These are phyloP conservation scores for Phytophthora agathidicida DNA, from an alignment of 352 stramenopile species.

Conservation along the genomic window DNA sequence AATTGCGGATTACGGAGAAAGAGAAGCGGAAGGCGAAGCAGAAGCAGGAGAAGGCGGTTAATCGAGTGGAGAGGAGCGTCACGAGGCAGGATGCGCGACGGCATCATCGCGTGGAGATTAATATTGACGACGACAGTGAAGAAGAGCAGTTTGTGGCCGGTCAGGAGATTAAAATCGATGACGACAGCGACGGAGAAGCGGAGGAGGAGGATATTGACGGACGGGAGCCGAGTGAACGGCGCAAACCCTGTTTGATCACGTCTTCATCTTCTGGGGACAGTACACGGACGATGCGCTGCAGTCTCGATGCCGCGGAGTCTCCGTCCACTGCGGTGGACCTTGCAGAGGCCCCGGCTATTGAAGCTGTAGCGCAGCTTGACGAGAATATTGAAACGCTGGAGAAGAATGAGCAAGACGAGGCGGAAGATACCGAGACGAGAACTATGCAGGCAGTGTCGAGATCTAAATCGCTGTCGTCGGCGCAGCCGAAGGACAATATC, in stretches of 20 bases:
- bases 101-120: conserved; percentile 10
- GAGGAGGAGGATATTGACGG: conserved; percentile 39
- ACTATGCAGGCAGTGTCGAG: conserved; percentile 6
- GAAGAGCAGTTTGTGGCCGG: conserved; percentile 18
- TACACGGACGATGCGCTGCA: conserved; percentile 42
- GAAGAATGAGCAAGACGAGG: background rate
- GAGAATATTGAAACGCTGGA: conserved; percentile 8
- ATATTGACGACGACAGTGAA: conserved; percentile 30
- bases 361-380: conserved; percentile 25
- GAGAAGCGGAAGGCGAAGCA: conserved; percentile 1
- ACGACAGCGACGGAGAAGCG: conserved; percentile 12
- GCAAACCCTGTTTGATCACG: conserved; percentile 18
- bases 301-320: conserved; percentile 34
- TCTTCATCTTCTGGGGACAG: conserved; percentile 35
- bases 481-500: conserved; percentile 20
- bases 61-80: background rate
- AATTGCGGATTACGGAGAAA: background rate
- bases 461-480: conserved; percentile 3
- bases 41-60: background rate
- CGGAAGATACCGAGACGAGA: conserved; percentile 13
- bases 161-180: conserved; percentile 27
- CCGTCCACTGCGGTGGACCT: background rate
- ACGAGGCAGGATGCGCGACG: conserved; percentile 1
- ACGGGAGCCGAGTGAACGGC: conserved; percentile 19
- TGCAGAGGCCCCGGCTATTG: conserved; percentile 12